Evolutionary conservation across 495 filamentous ascomycete genomes (phyloP).

Genomic region (Endocarpon pusillum): DNA sequence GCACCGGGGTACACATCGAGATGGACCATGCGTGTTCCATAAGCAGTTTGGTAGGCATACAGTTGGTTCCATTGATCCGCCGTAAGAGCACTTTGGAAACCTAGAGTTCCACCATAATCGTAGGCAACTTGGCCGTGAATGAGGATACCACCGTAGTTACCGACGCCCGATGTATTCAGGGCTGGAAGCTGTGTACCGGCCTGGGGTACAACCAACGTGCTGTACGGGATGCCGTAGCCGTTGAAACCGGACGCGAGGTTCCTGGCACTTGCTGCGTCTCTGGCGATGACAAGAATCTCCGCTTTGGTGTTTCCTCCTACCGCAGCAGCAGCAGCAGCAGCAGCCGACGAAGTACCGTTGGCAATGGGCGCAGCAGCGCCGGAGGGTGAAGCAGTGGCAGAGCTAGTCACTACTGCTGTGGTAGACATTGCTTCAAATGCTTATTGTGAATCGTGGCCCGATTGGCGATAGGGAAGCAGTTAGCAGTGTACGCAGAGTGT

Average conservation of each 20-base stretch:
- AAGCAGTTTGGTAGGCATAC: slow-evolving; percentile 38
- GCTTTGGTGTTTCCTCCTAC: slow-evolving; percentile 8
- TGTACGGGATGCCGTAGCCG: slow-evolving; percentile 43
- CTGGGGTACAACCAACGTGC: slow-evolving; percentile 35
- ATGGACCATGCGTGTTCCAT: slow-evolving; percentile 44
- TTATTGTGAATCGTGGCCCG: no score
- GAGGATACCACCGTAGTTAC: slow-evolving; percentile 36
- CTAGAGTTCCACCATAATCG: slow-evolving; percentile 22
- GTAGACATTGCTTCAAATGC: no score
- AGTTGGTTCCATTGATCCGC: slow-evolving; percentile 37
- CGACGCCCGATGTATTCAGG: slow-evolving; percentile 21
- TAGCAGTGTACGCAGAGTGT: no score
- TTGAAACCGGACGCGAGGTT: slow-evolving; percentile 37
- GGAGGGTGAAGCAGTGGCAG: no score
- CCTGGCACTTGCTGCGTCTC: slow-evolving; percentile 26
- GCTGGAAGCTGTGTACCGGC: slow-evolving; percentile 30
- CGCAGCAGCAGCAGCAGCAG: slow-evolving; percentile 4
- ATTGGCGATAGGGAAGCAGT: no score
- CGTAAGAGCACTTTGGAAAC: slow-evolving; percentile 37
- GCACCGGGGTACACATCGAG: slow-evolving; percentile 37
- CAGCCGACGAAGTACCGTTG: no score
- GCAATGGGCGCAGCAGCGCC: no score
- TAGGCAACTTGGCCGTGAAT: slow-evolving; percentile 33
- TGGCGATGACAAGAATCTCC: slow-evolving; percentile 42
- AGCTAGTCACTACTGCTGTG: no score